phyloP scores from a whole-genome alignment of 2,329 filamentous ascomycete species.

The Neopestalotiopsis clavispora region DNA sequence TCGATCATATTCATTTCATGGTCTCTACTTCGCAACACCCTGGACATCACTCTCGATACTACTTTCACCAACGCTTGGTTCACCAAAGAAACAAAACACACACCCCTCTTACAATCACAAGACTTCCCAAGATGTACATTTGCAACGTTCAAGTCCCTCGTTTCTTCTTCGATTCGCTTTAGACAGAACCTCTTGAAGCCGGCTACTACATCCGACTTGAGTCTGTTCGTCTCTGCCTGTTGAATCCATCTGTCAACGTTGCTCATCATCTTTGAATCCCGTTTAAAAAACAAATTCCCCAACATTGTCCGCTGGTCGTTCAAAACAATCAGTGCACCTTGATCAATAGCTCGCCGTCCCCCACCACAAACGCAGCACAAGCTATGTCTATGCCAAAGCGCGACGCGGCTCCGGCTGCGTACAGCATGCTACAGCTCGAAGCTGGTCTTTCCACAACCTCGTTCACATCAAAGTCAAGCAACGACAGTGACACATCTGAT shows the following conservation, averaged over 20 bases:
- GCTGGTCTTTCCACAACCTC: conserved; percentile 1
- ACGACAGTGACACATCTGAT: not conserved
- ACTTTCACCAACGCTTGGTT: not conserved
- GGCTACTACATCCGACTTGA: conserved; percentile 15
- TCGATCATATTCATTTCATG: too few relatives aligned
- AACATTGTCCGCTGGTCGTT: not conserved
- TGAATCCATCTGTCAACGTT: not conserved
- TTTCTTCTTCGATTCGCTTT: conserved; percentile 17
- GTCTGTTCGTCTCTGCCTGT: conserved; percentile 13
- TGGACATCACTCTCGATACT: not conserved
- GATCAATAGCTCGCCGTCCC: not conserved
- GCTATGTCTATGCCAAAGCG: not conserved
- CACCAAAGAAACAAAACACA: not conserved
- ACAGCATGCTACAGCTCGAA: conserved; percentile 1
- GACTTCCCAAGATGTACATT: conserved; percentile 19
- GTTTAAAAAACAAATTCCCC: not conserved
- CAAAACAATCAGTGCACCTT: not conserved
- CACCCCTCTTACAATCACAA: not conserved
- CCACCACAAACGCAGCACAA: not conserved
- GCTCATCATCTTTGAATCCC: not conserved
- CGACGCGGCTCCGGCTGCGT: not conserved
- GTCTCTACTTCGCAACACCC: not conserved
- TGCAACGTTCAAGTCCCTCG: conserved; percentile 11
- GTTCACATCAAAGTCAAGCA: not conserved
- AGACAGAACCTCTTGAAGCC: conserved; percentile 18